Base-by-base conservation (phyloP, 306 rosid genomes). In the Trifolium pratense region DNA sequence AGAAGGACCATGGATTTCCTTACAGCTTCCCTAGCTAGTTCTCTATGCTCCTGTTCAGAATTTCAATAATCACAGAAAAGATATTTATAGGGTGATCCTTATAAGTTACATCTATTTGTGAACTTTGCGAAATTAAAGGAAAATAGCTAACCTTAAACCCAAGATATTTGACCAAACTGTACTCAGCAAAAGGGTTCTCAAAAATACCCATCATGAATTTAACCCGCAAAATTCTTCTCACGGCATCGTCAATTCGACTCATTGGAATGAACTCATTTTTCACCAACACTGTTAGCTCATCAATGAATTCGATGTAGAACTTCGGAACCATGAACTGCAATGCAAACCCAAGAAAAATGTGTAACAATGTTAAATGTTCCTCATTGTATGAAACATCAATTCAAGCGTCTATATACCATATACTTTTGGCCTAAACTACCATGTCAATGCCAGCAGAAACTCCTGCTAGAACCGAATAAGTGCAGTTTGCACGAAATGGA, bases 401-500 rank as follows among this genome's bases (percentile, higher is more conserved):
- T 51, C 37, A 31, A 58, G 11, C 29, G 40, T 7, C 58, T 15
- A 31, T 23, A 36, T 18, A 36, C 39, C 60, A 62, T 11, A 66
- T 32, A 57, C 34, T 32, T 76, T 58, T 13, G 36, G 57, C 25
- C 18, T 46, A 49, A 63, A 67, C 3, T 61, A 82, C 86, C 86
- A 82, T 82, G 82, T 85, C 88, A 78, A 85, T 85, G 69, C 88
- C 88, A 16, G 88, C 82, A 61, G 64, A 60, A 21, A 85, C 68
- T 75, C 80, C 86, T 15, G 86, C 84, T 78, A 66, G 69, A 62
- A 81, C 53, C 57, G 86, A 85, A 51, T 78, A 75, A n/a, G 84
- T 48, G 69, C 76, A 71, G 77, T 85, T 79, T 46, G 88, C 77
- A 81, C 70, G 86, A 53, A 76, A 67, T 32, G 86, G 88, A 7